Evolutionary conservation across 208 protist genomes (phyloP), one percentile per base, ranked within the genome.

Genomic region (Eutreptiella sp.): DNA sequence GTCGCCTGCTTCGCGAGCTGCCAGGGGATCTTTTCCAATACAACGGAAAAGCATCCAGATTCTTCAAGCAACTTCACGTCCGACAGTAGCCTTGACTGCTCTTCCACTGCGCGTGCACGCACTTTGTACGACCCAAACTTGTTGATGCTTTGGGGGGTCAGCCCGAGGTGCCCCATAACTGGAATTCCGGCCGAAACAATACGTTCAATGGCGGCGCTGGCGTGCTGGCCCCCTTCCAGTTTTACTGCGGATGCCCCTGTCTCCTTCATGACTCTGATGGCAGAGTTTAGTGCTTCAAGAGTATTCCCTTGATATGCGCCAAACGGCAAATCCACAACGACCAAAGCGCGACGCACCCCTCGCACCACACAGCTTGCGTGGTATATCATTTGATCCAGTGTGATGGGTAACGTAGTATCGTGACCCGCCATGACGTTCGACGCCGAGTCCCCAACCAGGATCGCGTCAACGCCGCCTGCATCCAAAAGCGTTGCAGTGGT

Each of bases 241-340:
- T 89, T 89, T 1, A 89, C 67, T 1, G 80, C 66, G 42, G 85
- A 42, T 9, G 79, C 70, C 26, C 65, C n/a, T 24, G 47, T 71
- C 48, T 76, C 75, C 46, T 79, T 81, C 16, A 86, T 33, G 24
- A 84, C 64, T 14, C 76, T 41, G n/a, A 83, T 63, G 4, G 76
- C 78, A 59, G 77, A 83, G 16, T 38, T n/a, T 3, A 86, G 61
- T 0, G 82, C 78, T 9, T 69, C 35, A 0, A 46, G 34, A 4
- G 53, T 19, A 2, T 52, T 70, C 5, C 45, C 31, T 43, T 88
- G 73, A 43, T 78, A 87, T 16, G 55, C 69, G 24, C 83, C 83
- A 53, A 88, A 89, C 16, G 83, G 83, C 77, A 89, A 81, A 47
- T 89, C 83, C 28, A 76, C 81, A 32, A 84, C 68, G 0, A 82